Percentiles rank a stretch among this genome's conserved stretches.
phyloP scores from a whole-genome alignment of 257 asterid species.

The Rauvolfia tetraphylla region DNA sequence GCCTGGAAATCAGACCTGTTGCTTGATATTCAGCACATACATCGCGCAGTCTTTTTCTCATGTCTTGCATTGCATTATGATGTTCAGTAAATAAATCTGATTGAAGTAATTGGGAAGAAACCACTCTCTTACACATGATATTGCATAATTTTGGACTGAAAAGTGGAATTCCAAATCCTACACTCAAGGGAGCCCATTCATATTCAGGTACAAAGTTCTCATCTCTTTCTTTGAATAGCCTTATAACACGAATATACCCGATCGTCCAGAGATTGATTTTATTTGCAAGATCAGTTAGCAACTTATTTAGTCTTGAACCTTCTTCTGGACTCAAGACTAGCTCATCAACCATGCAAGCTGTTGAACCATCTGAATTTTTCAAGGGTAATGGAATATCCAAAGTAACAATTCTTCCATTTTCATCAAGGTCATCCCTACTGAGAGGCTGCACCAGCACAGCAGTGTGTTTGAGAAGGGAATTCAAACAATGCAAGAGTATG shows the following conservation, averaged over 20 bases:
- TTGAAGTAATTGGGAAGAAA: slow-evolving; percentile 81
- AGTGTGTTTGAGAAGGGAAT: slow-evolving; percentile 85
- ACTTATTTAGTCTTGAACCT: slow-evolving; percentile 51
- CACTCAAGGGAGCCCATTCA: slow-evolving; percentile 95
- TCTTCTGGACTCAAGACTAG: slow-evolving; percentile 62
- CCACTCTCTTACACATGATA: slow-evolving; percentile 74
- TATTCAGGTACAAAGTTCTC: slow-evolving; percentile 49
- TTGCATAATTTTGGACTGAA: slow-evolving; percentile 91
- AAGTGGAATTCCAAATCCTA: slow-evolving; percentile 89
- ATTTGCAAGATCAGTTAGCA: slow-evolving; percentile 58
- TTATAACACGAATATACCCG: slow-evolving; percentile 78
- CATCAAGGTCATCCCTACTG: slow-evolving; percentile 80
- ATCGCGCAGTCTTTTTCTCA: slow-evolving; percentile 66
- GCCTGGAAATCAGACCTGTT: slow-evolving; percentile 83
- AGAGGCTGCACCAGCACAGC: slow-evolving; percentile 96
- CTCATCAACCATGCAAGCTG: slow-evolving; percentile 74
- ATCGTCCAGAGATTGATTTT: slow-evolving; percentile 74
- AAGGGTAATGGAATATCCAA: slow-evolving; percentile 91
- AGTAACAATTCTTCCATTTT: slow-evolving; percentile 57
- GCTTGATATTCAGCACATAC: slow-evolving; percentile 90
- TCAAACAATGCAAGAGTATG: slow-evolving; percentile 86
- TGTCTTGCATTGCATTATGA: slow-evolving; percentile 88
- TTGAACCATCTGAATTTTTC: slow-evolving; percentile 87
- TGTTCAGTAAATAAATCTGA: slow-evolving; percentile 70
- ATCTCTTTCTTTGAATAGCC: slow-evolving; percentile 71